Percentiles rank a stretch among this genome's conserved stretches.
phyloP scores from a whole-genome alignment of 208 protist species.

The Leishmania martiniquensis region DNA sequence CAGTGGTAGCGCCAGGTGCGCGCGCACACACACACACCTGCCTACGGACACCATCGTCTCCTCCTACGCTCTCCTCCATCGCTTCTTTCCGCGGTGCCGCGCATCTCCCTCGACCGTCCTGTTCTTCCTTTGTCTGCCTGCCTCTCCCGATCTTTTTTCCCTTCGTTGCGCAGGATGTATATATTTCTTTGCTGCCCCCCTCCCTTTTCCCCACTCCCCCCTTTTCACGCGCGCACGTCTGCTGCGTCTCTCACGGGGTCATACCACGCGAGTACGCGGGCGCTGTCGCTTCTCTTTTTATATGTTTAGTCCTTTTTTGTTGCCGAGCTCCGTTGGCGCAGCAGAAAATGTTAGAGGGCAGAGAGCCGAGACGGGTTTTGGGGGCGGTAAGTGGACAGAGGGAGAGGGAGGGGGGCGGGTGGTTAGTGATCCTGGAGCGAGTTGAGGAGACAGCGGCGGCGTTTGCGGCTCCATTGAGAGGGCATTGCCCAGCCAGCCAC shows the following conservation, averaged over 20 bases:
- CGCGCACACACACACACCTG: neutral
- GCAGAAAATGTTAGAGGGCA: neutral
- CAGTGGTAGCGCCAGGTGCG: neutral
- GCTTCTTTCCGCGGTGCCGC: neutral
- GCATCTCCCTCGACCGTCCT: neutral
- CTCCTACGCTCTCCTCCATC: neutral
- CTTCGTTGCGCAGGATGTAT: neutral
- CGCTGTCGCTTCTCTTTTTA: neutral
- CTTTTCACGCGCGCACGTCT: neutral
- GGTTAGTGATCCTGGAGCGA: neutral
- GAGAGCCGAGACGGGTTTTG: too few relatives aligned
- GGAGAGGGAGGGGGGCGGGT: neutral
- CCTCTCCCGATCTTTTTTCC: neutral
- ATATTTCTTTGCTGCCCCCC: slow-evolving; percentile 4
- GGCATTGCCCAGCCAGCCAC: neutral
- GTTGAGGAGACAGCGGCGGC: neutral
- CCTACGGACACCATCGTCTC: neutral
- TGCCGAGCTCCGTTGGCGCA: neutral
- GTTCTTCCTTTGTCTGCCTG: neutral
- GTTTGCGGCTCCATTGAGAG: neutral
- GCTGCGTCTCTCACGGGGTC: neutral
- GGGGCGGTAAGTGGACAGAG: neutral
- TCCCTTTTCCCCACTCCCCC: too few relatives aligned
- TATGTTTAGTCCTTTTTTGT: neutral
- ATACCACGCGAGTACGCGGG: neutral